Evolutionary conservation across 2,329 filamentous ascomycete genomes (phyloP).

Genomic region (Coniella vitis): DNA sequence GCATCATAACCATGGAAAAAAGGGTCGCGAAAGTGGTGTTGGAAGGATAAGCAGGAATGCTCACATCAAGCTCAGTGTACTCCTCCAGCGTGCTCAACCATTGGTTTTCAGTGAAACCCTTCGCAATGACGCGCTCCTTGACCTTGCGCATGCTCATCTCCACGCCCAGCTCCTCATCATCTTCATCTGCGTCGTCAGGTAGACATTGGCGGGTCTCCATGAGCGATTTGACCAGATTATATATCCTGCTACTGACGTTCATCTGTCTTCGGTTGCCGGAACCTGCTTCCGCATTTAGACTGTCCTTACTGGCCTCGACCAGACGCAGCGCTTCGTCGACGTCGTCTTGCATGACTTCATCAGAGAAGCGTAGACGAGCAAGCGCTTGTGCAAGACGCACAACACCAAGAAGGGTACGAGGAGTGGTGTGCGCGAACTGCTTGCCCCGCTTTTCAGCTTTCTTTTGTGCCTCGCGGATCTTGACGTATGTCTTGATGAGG

Average conservation of each 20-base stretch:
- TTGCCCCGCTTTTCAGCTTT: slow-evolving; percentile 85
- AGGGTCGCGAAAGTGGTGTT: neutral
- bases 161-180: slow-evolving; percentile 43
- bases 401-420: slow-evolving; percentile 86
- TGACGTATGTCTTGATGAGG: slow-evolving; percentile 93
- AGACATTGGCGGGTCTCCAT: slow-evolving; percentile 81
- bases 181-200: slow-evolving; percentile 57
- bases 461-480: slow-evolving; percentile 86
- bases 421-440: slow-evolving; percentile 89
- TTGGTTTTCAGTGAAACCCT: slow-evolving; percentile 94
- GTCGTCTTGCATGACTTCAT: slow-evolving; percentile 80
- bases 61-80: slow-evolving; percentile 83
- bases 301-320: slow-evolving; percentile 89
- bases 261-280: slow-evolving; percentile 56
- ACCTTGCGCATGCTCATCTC: slow-evolving; percentile 86
- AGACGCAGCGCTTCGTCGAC: slow-evolving; percentile 91
- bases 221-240: slow-evolving; percentile 85
- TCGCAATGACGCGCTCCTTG: slow-evolving; percentile 84
- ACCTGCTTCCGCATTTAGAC: slow-evolving; percentile 63
- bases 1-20: slow-evolving; percentile 15
- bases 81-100: slow-evolving; percentile 81
- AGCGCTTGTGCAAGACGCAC: slow-evolving; percentile 90
- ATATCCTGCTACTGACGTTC: slow-evolving; percentile 84
- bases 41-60: slow-evolving; percentile 32
- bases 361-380: slow-evolving; percentile 82